Conservation (phyloP, 164 flowering plant species). For the Berberis vulgaris region DNA sequence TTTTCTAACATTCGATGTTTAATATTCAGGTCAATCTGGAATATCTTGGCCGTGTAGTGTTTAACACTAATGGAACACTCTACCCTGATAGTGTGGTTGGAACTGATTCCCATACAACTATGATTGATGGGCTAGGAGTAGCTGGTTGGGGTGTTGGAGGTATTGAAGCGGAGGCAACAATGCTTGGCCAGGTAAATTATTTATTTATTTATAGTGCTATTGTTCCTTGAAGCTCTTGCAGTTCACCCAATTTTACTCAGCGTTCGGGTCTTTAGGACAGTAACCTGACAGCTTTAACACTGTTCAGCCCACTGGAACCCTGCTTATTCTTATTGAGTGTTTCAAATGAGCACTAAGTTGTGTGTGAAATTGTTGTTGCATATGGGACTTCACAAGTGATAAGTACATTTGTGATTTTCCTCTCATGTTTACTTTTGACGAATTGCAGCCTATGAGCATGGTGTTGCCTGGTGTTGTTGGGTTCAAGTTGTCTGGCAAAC, state of each 20-base stretch:
- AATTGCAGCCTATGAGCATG: constrained; percentile 56
- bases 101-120: constrained; percentile 74
- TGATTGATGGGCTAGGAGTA: constrained; percentile 28
- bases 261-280: no score
- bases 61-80: constrained; percentile 69
- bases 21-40: constrained; percentile 78
- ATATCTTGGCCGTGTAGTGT: constrained; percentile 90
- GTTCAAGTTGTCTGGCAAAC: constrained; percentile 45
- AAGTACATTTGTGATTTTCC: background rate
- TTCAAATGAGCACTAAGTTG: no score
- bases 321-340: no score
- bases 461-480: constrained; percentile 63
- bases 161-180: constrained; percentile 90
- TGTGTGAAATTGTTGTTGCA: background rate
- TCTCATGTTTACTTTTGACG: background rate
- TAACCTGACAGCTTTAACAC: no score
- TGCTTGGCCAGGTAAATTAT: constrained; percentile 77
- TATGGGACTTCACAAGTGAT: background rate
- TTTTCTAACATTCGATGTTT: background rate
- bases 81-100: constrained; percentile 97
- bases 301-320: no score
- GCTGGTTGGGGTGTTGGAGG: constrained; percentile 96
- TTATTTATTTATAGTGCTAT: background rate
- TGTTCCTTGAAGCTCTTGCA: no score
- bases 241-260: no score